Base-by-base conservation (phyloP, 2,329 filamentous ascomycete species). In the Aureobasidium uvarum region DNA sequence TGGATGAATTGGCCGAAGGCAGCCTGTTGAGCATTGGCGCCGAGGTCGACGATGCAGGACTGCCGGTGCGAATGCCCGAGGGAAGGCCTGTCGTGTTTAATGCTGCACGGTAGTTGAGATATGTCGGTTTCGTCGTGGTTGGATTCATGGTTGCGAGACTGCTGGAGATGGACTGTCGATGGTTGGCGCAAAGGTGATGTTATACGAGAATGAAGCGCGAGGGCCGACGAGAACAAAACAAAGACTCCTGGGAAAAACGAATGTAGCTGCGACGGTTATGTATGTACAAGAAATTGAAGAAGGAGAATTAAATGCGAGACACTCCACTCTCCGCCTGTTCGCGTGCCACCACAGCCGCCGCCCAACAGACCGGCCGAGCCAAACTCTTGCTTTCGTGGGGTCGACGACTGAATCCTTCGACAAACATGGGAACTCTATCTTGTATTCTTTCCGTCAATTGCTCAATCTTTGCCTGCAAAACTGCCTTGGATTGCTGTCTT, bases 71-170 rank as follows among this genome's bases (percentile, higher is more conserved):
- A 16, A 51, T 33, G 43, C 25, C 60, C 4, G 36, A 39, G 23
- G 46, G 60, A 3, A 43, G 13, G 6, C 48, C 46, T 11, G 36
- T 23, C 18, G 18, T 18, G 43, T 45, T 51, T 6, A 18, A 7
- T 8, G 33, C 13, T 41, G 28, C 39, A 41, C 65, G 65, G 33
- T 66, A 66, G 43, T 66, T 55, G 28, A 66, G 65, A 43, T 63
- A 66, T 13, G 65, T 66, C 6, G 64, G 64, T 66, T 33, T 46
- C 18, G 55, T 43, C 39, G 41, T 23, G 51, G 20, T 16, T 16
- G 51, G 51, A 33, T 64, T 58, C 62, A 64, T 64, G 45, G 23
- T 28, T 36, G 41, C 56, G 23, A 46, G 25, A 33, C 8, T 10
- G 52, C 33, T 55, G 20, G n/a, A 23, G n/a, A 14, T 38, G 33